Evolutionary conservation across 1,139 yeast genomes (phyloP), one percentile per base, ranked within the genome.

Genomic region (Hyphopichia fennica): DNA sequence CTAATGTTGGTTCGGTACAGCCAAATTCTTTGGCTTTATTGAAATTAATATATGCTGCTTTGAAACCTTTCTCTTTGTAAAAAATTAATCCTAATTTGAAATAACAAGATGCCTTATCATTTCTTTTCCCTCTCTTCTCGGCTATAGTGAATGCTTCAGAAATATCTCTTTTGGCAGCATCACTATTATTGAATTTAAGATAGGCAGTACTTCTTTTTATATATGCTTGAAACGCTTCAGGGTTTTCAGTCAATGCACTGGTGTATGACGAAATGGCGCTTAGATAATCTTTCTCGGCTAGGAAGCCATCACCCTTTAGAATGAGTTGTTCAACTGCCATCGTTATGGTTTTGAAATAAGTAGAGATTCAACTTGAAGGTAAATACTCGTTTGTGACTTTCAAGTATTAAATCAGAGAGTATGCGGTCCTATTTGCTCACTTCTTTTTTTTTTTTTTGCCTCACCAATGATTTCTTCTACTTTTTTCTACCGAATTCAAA

Each of bases 81-180:
- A 65, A 66, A 18, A 77, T 63, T 44, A 82, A 62, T 9, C 81
- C 87, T 42, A 83, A 65, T 34, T 87, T 71, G 55, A 82, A 80
- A 52, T 84, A 77, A 20, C 84, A 80, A 25, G 72, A 65, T 0
- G 81, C 86, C 33, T 84, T 68, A n/a, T 75, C 75, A 3, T 67
- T 65, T 45, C 82, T 65, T 41, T 71, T 77, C 0, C 83, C 84
- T 37, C 79, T 62, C 5, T 60, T 63, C 32, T 65, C 62, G 0
- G 95, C 90, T 23, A 78, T 54, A 1, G 64, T 58, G 32, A 81
- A 69, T 0, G 95, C 93, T 20, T 62, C 58, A 9, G 77, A 71
- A 17, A 87, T 69, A 47, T 78, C 82, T 2, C 65, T 63, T 41
- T 78, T 60, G 38, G 93, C 82, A 31, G 66, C 62, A 28, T 76